These are phyloP conservation scores for Lyophyllum decastes DNA, from an alignment of 768 basidiomycete genomes.

Conservation along the genomic window DNA sequence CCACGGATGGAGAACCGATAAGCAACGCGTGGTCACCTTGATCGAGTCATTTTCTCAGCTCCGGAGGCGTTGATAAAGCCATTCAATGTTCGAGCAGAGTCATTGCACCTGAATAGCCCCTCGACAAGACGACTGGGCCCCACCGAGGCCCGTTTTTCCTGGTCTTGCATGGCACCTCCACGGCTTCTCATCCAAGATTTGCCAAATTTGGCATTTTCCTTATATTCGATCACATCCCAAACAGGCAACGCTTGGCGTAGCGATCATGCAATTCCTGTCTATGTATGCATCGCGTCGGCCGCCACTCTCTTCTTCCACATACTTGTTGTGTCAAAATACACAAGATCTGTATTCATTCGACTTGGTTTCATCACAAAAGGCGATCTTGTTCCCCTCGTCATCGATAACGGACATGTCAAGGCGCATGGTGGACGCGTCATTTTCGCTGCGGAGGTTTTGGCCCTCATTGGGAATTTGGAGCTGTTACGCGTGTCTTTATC, in stretches of 20 bases:
- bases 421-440: constrained; percentile 16
- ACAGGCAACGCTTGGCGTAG: constrained; percentile 4
- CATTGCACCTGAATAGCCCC: neutral
- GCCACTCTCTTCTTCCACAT: constrained; percentile 1
- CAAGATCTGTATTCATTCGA: constrained; percentile 1
- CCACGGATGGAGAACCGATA: neutral
- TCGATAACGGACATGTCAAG: constrained; percentile 2
- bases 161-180: neutral
- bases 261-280: constrained; percentile 13
- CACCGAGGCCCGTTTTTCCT: neutral
- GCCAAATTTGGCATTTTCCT: neutral
- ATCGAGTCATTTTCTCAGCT: neutral
- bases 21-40: neutral
- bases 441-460: constrained; percentile 8
- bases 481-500: constrained; percentile 14
- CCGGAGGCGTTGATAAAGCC: neutral
- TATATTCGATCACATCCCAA: neutral
- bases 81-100: neutral
- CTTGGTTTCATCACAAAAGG: constrained; percentile 2
- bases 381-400: neutral
- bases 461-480: constrained; percentile 12
- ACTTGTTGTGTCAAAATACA: constrained; percentile 4
- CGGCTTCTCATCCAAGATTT: neutral
- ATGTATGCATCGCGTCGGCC: constrained; percentile 11
- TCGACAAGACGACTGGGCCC: neutral